Evolutionary conservation across 352 stramenopile species (phyloP).

Genomic region (Aphanomyces euteiches): DNA sequence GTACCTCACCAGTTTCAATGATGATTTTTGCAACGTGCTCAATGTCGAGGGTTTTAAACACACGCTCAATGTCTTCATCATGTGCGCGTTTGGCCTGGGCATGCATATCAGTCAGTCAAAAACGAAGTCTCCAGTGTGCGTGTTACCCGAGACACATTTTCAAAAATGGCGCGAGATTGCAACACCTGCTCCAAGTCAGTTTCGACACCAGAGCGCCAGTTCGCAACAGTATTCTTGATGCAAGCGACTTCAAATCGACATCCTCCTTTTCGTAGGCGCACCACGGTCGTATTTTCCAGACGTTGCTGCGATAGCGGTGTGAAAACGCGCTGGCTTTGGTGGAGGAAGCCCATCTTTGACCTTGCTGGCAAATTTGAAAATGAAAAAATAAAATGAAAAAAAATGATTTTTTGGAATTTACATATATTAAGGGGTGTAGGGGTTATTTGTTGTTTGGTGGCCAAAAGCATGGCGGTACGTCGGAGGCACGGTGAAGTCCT

Average conservation of each 20-base stretch:
- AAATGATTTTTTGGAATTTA: slow-evolving; percentile 1
- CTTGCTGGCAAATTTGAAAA: not conserved
- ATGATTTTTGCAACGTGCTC: slow-evolving; percentile 91
- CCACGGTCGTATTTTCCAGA: slow-evolving; percentile 97
- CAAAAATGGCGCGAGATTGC: slow-evolving; percentile 96
- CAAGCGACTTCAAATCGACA: slow-evolving; percentile 99
- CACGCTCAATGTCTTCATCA: slow-evolving; percentile 90
- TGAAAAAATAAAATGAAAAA: not conserved
- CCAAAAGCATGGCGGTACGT: not conserved
- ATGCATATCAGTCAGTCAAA: not conserved
- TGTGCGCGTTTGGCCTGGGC: slow-evolving; percentile 92
- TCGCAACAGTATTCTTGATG: slow-evolving; percentile 99
- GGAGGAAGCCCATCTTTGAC: slow-evolving; percentile 13
- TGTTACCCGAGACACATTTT: slow-evolving; percentile 92
- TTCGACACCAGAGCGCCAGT: slow-evolving; percentile 97
- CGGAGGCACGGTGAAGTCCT: not conserved
- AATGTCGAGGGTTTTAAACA: slow-evolving; percentile 91
- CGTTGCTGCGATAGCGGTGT: slow-evolving; percentile 82
- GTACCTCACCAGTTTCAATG: slow-evolving; percentile 94
- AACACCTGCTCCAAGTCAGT: slow-evolving; percentile 97
- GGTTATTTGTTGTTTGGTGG: slow-evolving; percentile 1
- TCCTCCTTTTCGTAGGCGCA: slow-evolving; percentile 92
- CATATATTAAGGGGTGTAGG: not conserved
- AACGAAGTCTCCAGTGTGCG: not conserved
- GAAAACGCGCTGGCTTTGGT: slow-evolving; percentile 49